A percentile compares a stretch with the other conserved stretches of the same genome.
Evolutionary conservation across 106 monocot genomes (phyloP).

Genomic region (Acorus calamus): DNA sequence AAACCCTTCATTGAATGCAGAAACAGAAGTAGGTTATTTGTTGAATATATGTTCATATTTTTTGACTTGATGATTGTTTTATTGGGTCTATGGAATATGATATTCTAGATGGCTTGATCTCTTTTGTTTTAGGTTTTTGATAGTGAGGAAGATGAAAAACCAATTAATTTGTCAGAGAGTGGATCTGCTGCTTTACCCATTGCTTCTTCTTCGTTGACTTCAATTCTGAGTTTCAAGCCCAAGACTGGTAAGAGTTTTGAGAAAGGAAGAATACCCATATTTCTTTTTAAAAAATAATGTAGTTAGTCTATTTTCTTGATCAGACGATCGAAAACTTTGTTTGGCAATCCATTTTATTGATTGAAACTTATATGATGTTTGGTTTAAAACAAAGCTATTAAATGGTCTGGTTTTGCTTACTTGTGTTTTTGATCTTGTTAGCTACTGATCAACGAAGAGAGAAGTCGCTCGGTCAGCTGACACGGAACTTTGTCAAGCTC

Average conservation of each 20-base stretch:
- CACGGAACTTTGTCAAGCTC: slow-evolving; percentile 89
- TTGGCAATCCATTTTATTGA: too few species aligned
- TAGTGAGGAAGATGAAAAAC: slow-evolving; percentile 47
- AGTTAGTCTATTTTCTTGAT: too few species aligned
- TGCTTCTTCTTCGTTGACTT: too few species aligned
- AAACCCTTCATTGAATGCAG: background rate
- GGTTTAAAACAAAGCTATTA: background rate
- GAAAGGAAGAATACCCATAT: too few species aligned
- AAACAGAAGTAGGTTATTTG: slow-evolving; percentile 1
- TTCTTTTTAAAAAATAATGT: too few species aligned
- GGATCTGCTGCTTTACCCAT: too few species aligned
- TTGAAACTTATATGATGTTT: background rate
- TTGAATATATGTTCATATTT: background rate
- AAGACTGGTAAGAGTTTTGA: too few species aligned
- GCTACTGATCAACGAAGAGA: slow-evolving; percentile 56
- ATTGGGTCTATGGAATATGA: background rate
- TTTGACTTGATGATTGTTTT: background rate
- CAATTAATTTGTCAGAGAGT: background rate
- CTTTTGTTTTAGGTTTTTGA: slow-evolving; percentile 20
- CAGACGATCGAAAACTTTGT: too few species aligned
- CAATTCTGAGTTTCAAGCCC: too few species aligned
- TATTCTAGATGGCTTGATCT: background rate
- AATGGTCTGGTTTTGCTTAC: background rate
- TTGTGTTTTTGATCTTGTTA: background rate
- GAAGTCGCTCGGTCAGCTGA: slow-evolving; percentile 84